Conservation (phyloP, 2,329 filamentous ascomycete genomes). For the Aspergillus ibericus region DNA sequence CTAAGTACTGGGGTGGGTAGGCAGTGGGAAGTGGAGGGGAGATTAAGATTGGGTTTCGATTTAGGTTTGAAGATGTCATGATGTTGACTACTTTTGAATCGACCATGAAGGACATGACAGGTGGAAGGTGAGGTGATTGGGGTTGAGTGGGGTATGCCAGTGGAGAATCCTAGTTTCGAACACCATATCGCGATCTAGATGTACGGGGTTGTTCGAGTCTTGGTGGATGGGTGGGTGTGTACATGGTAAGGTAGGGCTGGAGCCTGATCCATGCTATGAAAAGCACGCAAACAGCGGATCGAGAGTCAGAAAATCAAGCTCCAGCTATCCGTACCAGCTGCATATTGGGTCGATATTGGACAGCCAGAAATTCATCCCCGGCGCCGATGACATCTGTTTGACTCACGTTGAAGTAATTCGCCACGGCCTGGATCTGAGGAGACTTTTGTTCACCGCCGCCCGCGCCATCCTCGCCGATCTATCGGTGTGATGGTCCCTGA, state of each 20-base stretch:
- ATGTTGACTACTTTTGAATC: no score
- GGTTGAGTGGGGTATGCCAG: not conserved
- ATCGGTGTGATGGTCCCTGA: not conserved
- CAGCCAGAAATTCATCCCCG: not conserved
- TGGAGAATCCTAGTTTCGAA: no score
- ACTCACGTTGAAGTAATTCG: conserved; percentile 4
- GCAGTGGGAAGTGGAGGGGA: no score
- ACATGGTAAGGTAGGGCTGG: not conserved
- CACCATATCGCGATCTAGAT: no score
- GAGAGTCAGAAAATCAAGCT: not conserved
- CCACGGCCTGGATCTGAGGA: conserved; percentile 1
- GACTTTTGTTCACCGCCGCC: not conserved
- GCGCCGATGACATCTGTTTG: not conserved
- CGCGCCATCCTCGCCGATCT: not conserved
- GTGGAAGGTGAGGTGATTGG: not conserved
- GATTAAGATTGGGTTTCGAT: not conserved
- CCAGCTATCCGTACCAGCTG: not conserved
- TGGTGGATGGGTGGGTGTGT: not conserved
- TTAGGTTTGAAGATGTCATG: not conserved
- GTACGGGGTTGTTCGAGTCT: not conserved
- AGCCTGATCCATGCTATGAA: no score
- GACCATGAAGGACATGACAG: no score
- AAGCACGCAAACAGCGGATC: no score
- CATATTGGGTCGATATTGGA: not conserved
- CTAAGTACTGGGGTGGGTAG: no score